Evolutionary conservation across 164 flowering plant genomes (phyloP), one percentile per base, ranked within the genome.

Genomic region (Sedum album): DNA sequence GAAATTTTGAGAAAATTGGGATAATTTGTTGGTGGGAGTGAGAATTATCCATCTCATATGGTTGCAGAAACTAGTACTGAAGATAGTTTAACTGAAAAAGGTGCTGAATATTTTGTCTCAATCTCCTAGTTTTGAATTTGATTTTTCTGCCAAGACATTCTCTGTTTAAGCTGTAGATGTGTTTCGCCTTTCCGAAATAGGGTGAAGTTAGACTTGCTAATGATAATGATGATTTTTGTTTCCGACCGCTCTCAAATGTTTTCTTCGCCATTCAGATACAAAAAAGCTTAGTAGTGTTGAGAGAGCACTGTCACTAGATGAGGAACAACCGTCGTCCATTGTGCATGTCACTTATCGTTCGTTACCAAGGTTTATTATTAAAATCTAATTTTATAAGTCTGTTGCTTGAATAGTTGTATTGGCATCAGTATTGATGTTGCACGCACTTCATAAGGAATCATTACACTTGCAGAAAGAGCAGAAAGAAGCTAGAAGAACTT

Each of bases 401-500:
- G 11, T 44, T 44, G 17, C 48, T 11, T 1, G 48, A 44, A 44
- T 11, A 13, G 15, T 17, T 11, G 11, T 44, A 17, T 44, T 44
- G 48, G 15, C 11, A 17, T 44, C 4, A 0, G 3, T 44, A 44
- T 44, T 44, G 48, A 44, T 44, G 48, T 2, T 44, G 41, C 17
- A 17, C 15, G 48, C 6, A 21, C 66, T 36, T 35, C 30, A 21
- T 5, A 20, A 25, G 31, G 31, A 48, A 20, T 36, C 61, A 20
- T 38, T 69, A 60, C 57, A 42, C 28, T 28, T 44, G 15, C 31
- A 69, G 71, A 42, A 30, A 69, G 49, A 69, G 71, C 66, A 69
- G 44, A 38, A 69, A 35, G 49, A 69, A 69, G 60, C 71, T 69
- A 2, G 71, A 69, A 49, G 71, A 69, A 46, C 57, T 69, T 41